These are phyloP conservation scores for Ophiosphaerella korrae DNA, from an alignment of 2,329 filamentous ascomycete genomes.

Conservation along the genomic window DNA sequence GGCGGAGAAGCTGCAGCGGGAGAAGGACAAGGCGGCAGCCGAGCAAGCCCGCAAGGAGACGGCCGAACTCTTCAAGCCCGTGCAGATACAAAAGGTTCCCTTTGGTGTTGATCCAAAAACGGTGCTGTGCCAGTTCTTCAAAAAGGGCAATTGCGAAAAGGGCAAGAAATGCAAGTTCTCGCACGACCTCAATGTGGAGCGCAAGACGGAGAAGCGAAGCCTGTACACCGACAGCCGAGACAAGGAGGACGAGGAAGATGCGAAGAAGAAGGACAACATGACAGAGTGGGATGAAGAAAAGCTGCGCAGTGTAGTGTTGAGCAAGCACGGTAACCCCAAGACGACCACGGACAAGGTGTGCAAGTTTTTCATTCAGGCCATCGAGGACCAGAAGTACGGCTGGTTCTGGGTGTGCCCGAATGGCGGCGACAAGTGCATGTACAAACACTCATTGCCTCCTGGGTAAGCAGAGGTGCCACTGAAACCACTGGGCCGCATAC, in stretches of 20 bases:
- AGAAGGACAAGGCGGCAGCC: constrained; percentile 88
- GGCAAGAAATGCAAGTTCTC: constrained; percentile 94
- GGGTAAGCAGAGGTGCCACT: constrained; percentile 67
- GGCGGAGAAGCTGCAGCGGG: constrained; percentile 67
- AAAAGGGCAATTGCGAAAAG: constrained; percentile 97
- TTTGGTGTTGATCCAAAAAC: constrained; percentile 99
- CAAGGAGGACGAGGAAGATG: constrained; percentile 70
- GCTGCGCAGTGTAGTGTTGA: constrained; percentile 84
- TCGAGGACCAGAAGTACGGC: constrained; percentile 97
- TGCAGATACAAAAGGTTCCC: constrained; percentile 95
- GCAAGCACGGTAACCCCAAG: constrained; percentile 95
- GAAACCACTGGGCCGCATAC: neutral
- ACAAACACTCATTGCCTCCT: constrained; percentile 91
- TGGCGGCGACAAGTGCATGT: constrained; percentile 97
- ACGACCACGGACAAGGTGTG: constrained; percentile 98
- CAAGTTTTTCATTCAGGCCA: constrained; percentile 97
- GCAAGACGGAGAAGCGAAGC: constrained; percentile 90
- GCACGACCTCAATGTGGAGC: constrained; percentile 85
- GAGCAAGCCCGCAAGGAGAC: constrained; percentile 83
- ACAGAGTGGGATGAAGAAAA: constrained; percentile 99
- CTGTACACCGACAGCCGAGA: constrained; percentile 84
- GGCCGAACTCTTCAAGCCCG: constrained; percentile 83
- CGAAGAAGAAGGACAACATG: constrained; percentile 89
- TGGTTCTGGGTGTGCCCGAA: constrained; percentile 99
- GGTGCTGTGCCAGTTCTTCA: constrained; percentile 93